Evolutionary conservation across 371 early-diverging fungal genomes (phyloP), one percentile per base, ranked within the genome.

Genomic region (Smittium mucronatum): DNA sequence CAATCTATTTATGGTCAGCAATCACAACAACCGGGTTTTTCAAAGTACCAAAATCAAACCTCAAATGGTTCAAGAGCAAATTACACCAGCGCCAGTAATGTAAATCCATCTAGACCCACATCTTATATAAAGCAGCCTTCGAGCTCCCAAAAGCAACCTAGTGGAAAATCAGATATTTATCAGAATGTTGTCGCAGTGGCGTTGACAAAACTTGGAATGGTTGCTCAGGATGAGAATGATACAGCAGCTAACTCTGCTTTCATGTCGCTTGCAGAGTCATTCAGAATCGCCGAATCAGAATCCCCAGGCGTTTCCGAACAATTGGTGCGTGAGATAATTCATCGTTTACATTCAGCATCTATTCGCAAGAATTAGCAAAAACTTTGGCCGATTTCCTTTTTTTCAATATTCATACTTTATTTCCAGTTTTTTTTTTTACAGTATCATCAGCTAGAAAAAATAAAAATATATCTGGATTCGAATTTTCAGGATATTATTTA

Each of bases 281-380:
- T 67, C 36, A 26, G 28, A 36, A 36, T 25, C 47, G 67, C 67
- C 17, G 67, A 67, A 36, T 26, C 15, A 25, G 26, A 36, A 25
- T 36, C 26, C 29, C 36, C 67, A 16, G 67, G 67, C 17, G 29
- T 36, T 11, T 2, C 67, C 28, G 67, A 67, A 57, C 34, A 47
- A 15, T 67, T 67, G 2, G 28, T 67, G 17, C 67, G 67, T 26
- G 67, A 67, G 28, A 26, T 67, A 25, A 35, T 67, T 30, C 47
- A 67, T 57, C 34, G 67, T 25, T 36, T 67, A 36, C 67, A 67
- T 26, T 67, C 67, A 2, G 67, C 67, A 30, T 36, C 36, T 67
- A 28, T 33, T 8, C 2, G 47, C 17, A 67, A 67, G 28, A n/a
- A 32, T 5, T 59, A 59, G 26, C 21, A 47, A 21, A 5, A 5